A percentile compares a stretch with the other conserved stretches of the same genome.
Evolutionary conservation across 441 rosid species (phyloP).

Genomic region (Geranium incanum): DNA sequence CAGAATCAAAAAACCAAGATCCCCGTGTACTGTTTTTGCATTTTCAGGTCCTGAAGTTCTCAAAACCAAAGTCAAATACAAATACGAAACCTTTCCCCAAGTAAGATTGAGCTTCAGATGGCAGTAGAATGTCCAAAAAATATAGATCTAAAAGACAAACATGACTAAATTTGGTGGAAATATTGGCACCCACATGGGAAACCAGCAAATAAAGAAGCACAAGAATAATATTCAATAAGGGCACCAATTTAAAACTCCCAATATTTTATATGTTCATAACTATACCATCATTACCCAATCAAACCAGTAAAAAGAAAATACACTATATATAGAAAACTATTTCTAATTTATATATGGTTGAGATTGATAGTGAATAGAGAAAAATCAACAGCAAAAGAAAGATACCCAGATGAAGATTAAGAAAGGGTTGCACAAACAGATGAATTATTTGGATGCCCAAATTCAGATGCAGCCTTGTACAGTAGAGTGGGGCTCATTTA

Average conservation of each 20-base stretch:
- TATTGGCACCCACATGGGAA: slow-evolving; percentile 3
- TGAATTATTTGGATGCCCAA: not conserved
- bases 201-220: not conserved
- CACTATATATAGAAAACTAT: not conserved
- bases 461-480: not conserved
- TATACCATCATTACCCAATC: not conserved
- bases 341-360: not conserved
- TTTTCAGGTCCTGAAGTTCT: not conserved
- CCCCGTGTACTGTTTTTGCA: not conserved
- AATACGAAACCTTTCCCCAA: not conserved
- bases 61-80: not conserved
- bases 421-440: not conserved
- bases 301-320: not conserved
- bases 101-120: not conserved
- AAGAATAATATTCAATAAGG: not conserved
- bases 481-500: not conserved
- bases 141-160: not conserved
- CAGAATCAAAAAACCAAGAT: not conserved
- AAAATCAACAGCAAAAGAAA: not conserved
- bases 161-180: slow-evolving; percentile 1
- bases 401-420: not conserved
- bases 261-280: not conserved
- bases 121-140: not conserved
- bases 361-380: not conserved
- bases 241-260: not conserved